Conservation (phyloP, 2,329 filamentous ascomycete species). For the Westerdykella ornata region DNA sequence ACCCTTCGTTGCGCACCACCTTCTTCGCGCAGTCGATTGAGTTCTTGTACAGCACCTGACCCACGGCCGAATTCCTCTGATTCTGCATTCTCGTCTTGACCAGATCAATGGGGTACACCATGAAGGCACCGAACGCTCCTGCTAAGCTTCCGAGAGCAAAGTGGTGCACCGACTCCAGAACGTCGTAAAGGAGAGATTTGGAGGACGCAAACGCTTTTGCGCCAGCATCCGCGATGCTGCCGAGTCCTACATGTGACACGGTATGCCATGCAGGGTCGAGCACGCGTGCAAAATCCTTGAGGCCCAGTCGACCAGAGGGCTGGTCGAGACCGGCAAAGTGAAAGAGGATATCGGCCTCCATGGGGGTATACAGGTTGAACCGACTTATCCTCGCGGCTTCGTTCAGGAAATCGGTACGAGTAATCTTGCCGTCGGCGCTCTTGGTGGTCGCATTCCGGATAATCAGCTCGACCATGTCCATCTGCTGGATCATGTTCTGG, state of each 20-base stretch:
- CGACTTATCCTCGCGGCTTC: constrained; percentile 85
- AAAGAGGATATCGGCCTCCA: constrained; percentile 98
- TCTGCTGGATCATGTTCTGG: constrained; percentile 95
- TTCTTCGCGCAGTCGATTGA: constrained; percentile 92
- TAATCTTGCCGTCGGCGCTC: constrained; percentile 86
- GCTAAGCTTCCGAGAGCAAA: constrained; percentile 84
- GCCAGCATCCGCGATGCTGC: constrained; percentile 41
- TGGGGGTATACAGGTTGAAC: constrained; percentile 93
- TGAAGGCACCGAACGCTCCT: constrained; percentile 95
- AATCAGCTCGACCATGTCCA: constrained; percentile 94
- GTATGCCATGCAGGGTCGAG: constrained; percentile 87
- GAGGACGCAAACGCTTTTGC: constrained; percentile 51
- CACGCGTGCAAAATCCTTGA: constrained; percentile 87
- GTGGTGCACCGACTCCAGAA: constrained; percentile 78
- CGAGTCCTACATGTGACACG: constrained; percentile 50
- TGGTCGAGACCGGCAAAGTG: constrained; percentile 94
- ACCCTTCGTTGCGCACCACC: constrained; percentile 86
- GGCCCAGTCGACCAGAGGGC: constrained; percentile 73
- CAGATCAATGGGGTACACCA: constrained; percentile 98
- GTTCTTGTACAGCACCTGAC: constrained; percentile 91
- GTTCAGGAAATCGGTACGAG: constrained; percentile 86
- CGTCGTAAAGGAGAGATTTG: constrained; percentile 53
- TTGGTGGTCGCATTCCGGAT: constrained; percentile 78
- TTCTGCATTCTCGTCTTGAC: constrained; percentile 99
- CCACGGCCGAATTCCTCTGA: constrained; percentile 71